Percentiles rank a stretch among this genome's conserved stretches.
phyloP scores from a whole-genome alignment of 192 early-diverging fungal species.

The Phycomyces nitens region DNA sequence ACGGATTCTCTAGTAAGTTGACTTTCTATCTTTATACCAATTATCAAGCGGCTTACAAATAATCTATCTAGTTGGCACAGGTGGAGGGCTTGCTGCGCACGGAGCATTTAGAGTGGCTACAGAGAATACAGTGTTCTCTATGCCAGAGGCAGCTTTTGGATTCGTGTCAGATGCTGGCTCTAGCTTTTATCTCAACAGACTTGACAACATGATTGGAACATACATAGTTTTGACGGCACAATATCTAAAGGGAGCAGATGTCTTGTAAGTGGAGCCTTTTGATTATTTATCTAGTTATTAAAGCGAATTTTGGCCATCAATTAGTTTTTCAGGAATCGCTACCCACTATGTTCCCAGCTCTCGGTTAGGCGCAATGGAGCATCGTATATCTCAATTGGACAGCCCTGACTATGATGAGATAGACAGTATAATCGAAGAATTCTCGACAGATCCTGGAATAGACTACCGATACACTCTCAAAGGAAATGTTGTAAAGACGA shows the following conservation, averaged over 20 bases:
- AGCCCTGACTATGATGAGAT: slow-evolving; percentile 76
- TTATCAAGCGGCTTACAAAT: neutral
- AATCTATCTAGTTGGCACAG: slow-evolving; percentile 81
- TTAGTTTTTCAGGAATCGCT: slow-evolving; percentile 84
- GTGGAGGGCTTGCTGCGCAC: slow-evolving; percentile 90
- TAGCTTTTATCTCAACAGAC: slow-evolving; percentile 86
- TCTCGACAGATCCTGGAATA: slow-evolving; percentile 57
- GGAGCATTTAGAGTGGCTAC: slow-evolving; percentile 94
- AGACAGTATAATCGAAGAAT: slow-evolving; percentile 88
- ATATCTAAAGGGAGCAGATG: slow-evolving; percentile 75
- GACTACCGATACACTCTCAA: slow-evolving; percentile 32
- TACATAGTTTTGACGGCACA: slow-evolving; percentile 87
- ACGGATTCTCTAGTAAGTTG: slow-evolving; percentile 73
- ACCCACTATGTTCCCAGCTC: slow-evolving; percentile 93
- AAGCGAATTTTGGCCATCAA: too few species aligned
- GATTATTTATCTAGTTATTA: too few species aligned
- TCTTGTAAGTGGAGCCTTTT: too few species aligned
- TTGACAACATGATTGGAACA: slow-evolving; percentile 91
- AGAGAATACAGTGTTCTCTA: slow-evolving; percentile 92
- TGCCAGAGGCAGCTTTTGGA: slow-evolving; percentile 96
- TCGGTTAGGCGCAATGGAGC: slow-evolving; percentile 72
- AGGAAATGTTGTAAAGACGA: slow-evolving; percentile 53
- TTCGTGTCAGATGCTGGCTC: slow-evolving; percentile 95
- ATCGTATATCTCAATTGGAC: slow-evolving; percentile 78
- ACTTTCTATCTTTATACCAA: neutral